Base-by-base conservation (phyloP, 2,329 filamentous ascomycete species). In the Zymoseptoria ardabiliae region DNA sequence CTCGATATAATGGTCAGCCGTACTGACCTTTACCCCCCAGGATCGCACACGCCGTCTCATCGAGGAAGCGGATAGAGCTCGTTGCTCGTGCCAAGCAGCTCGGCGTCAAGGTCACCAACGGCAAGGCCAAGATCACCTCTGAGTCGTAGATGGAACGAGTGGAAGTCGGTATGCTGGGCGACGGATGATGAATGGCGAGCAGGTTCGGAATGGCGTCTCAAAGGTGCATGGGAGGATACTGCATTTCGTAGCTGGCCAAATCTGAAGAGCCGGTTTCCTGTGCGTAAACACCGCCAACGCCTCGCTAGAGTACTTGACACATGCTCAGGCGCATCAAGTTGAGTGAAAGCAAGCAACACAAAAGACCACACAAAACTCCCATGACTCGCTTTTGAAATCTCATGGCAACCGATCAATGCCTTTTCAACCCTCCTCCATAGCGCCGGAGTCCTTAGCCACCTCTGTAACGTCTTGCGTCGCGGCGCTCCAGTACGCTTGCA, bases 41-140 rank as follows among this genome's bases (percentile, higher is more conserved):
- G 86, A 99, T 99, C 79, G 90, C 89, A 78, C 91, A 96, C 85
- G 89, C 90, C 79, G 94, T 99, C 79, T 99, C 94, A 66, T 96
- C 94, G 77, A 86, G 93, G 81, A 99, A 99, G 90, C 87, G 94
- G 81, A 88, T 99, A 80, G 92, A 97, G 76, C 99, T 99, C 81
- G 87, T 99, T 75, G 85, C 90, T 76, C 90, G 93, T 79, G 94
- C 94, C 70, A 97, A 97, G 90, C 88, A 96, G 81, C 83, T 99
- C 76, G 91, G 92, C 77, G 94, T 99, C 79, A 99, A 99, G 90
- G 93, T 99, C 79, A 99, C 94, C 78, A 99, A 99, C 86, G 81
- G 90, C 81, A 96, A 97, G 90, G 94, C 92, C 77, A 95, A 93
- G 86, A 89, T 99, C 79, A 96, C 93, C 74, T 96, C 91, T 73